Conservation (phyloP, 257 asterid species). For the Paulownia fortunei region DNA sequence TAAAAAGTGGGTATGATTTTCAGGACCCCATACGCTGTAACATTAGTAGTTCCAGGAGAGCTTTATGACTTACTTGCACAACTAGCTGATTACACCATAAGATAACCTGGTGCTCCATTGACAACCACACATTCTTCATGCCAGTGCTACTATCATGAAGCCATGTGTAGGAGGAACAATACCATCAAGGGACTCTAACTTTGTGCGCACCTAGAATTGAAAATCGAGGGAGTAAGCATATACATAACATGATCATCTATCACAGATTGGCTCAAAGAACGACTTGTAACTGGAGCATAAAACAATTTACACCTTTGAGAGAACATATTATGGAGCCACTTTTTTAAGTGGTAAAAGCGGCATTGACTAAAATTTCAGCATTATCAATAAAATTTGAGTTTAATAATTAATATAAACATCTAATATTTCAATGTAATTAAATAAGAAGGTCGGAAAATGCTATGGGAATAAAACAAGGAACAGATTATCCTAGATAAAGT, state of each 20-base stretch:
- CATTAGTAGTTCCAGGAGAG: conserved; percentile 28
- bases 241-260: conserved; percentile 22
- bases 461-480: not conserved
- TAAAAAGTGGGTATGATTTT: conserved; percentile 49
- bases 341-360: not conserved
- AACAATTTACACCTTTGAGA: not conserved
- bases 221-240: conserved; percentile 30
- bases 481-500: not conserved
- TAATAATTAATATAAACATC: not conserved
- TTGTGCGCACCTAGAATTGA: conserved; percentile 77
- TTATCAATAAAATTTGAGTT: not conserved
- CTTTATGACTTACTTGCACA: conserved; percentile 57
- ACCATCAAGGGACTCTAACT: conserved; percentile 87
- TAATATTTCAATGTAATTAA: conserved; percentile 9
- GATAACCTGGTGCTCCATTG: conserved; percentile 99
- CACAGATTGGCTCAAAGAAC: conserved; percentile 10
- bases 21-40: conserved; percentile 29
- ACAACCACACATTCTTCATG: conserved; percentile 91
- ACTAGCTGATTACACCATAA: conserved; percentile 53
- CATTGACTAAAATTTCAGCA: conserved; percentile 2
- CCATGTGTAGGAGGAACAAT: conserved; percentile 97
- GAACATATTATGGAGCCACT: not conserved
- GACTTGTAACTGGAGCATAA: conserved; percentile 21
- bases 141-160: conserved; percentile 81
- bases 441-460: not conserved